Percentiles rank a stretch among this genome's conserved stretches.
These are phyloP conservation scores for Phialophora verrucosa DNA, from an alignment of 2,329 filamentous ascomycete genomes.

Conservation along the genomic window DNA sequence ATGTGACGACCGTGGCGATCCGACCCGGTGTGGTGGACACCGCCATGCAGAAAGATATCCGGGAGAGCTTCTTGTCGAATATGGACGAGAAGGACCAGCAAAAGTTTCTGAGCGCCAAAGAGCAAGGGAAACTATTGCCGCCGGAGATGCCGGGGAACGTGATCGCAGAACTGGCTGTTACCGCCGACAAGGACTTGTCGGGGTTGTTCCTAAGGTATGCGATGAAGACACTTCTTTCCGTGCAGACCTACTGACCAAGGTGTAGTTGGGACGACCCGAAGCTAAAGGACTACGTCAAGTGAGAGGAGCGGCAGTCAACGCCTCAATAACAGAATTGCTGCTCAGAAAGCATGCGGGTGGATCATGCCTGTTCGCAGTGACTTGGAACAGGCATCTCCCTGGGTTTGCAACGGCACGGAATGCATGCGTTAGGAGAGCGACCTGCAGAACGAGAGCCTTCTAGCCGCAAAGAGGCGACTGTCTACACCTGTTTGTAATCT, in stretches of 20 bases:
- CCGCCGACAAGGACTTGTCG: constrained; percentile 69
- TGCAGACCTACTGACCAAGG: constrained; percentile 2
- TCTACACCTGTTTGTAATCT: not conserved
- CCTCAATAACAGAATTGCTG: not conserved
- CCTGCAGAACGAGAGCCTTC: not conserved
- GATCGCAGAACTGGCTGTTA: constrained; percentile 76
- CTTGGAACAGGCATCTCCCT: not conserved
- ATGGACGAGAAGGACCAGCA: constrained; percentile 64
- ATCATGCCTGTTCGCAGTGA: constrained; percentile 3
- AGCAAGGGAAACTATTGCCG: constrained; percentile 72
- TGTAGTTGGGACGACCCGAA: constrained; percentile 40
- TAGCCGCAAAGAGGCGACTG: not conserved
- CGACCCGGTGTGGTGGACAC: constrained; percentile 85
- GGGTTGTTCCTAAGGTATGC: constrained; percentile 68
- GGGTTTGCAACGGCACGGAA: not conserved
- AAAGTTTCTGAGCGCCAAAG: constrained; percentile 73
- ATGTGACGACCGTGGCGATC: constrained; percentile 74
- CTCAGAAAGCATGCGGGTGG: not conserved
- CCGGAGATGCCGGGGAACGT: constrained; percentile 86
- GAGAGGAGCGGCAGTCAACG: not conserved
- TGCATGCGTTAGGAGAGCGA: not conserved
- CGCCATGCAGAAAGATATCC: constrained; percentile 83
- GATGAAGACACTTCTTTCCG: not conserved
- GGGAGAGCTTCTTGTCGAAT: constrained; percentile 69
- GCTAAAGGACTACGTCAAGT: constrained; percentile 30